A percentile compares a stretch with the other conserved stretches of the same genome.
These are phyloP conservation scores for Hippophae rhamnoides DNA, from an alignment of 306 rosid genomes.

Conservation along the genomic window DNA sequence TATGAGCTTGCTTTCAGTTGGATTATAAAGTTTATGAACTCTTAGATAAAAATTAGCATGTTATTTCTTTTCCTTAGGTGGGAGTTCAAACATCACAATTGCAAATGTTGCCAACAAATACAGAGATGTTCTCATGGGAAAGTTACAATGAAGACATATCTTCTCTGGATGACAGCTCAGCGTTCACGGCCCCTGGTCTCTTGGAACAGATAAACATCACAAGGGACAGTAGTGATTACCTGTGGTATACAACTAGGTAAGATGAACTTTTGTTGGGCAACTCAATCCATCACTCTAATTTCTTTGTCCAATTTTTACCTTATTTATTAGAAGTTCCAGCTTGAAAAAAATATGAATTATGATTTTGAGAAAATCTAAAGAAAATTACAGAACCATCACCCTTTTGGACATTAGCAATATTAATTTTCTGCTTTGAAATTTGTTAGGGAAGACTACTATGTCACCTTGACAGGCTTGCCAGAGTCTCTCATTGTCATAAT, in stretches of 20 bases:
- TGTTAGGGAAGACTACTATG: too few species aligned
- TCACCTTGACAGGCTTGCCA: too few species aligned
- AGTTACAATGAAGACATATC: conserved; percentile 70
- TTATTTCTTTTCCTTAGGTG: conserved; percentile 39
- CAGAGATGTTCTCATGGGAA: conserved; percentile 70
- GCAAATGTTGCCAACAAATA: conserved; percentile 82
- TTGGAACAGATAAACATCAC: conserved; percentile 94
- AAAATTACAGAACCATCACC: too few species aligned
- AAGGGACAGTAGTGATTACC: conserved; percentile 82
- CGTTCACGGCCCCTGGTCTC: conserved; percentile 73
- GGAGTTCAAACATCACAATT: conserved; percentile 97
- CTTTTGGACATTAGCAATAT: too few species aligned
- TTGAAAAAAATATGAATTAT: too few species aligned
- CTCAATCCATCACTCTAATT: too few species aligned
- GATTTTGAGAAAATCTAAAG: too few species aligned
- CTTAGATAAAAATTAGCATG: conserved; percentile 11
- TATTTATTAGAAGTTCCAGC: too few species aligned
- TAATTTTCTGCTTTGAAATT: too few species aligned
- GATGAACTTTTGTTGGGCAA: conserved; percentile 1
- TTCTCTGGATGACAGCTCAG: conserved; percentile 57
- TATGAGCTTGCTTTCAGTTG: conserved; percentile 4
- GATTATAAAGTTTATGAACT: conserved; percentile 9
- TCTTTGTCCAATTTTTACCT: too few species aligned
- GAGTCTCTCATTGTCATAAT: too few species aligned
- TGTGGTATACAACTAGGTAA: conserved; percentile 94